phyloP scores from a whole-genome alignment of 768 basidiomycete genomes.

The Mycena rebaudengoi region DNA sequence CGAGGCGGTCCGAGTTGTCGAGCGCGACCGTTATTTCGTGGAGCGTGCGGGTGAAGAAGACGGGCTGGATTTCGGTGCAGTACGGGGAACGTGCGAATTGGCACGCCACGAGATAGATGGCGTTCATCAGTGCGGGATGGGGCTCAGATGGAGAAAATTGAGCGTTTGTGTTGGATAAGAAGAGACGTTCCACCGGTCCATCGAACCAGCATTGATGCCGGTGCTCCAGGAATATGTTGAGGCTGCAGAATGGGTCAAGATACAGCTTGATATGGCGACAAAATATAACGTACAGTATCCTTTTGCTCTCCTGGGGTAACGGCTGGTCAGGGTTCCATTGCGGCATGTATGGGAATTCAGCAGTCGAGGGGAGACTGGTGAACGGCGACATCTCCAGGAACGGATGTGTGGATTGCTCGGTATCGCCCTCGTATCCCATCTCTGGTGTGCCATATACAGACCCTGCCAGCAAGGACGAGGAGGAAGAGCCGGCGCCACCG shows the following conservation, averaged over 20 bases:
- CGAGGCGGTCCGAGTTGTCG: slow-evolving; percentile 60
- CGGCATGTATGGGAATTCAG: slow-evolving; percentile 32
- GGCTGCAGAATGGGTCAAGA: slow-evolving; percentile 40
- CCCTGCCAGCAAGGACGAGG: slow-evolving; percentile 19
- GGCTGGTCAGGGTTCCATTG: slow-evolving; percentile 36
- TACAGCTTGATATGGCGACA: neutral
- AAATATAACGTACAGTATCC: slow-evolving; percentile 44
- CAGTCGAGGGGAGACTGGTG: slow-evolving; percentile 16
- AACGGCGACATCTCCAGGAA: slow-evolving; percentile 30
- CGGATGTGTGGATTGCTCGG: slow-evolving; percentile 17
- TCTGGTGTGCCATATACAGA: slow-evolving; percentile 23
- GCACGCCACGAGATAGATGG: slow-evolving; percentile 68
- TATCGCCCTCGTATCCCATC: slow-evolving; percentile 14
- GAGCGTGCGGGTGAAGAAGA: slow-evolving; percentile 58
- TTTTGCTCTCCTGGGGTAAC: slow-evolving; percentile 45
- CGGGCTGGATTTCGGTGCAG: slow-evolving; percentile 52
- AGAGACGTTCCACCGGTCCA: slow-evolving; percentile 55
- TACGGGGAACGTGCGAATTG: slow-evolving; percentile 57
- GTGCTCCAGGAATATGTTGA: slow-evolving; percentile 64
- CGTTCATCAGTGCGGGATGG: slow-evolving; percentile 67
- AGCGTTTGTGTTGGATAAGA: slow-evolving; percentile 41
- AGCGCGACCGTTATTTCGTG: slow-evolving; percentile 62
- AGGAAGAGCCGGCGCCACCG: slow-evolving; percentile 24
- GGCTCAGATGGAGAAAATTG: slow-evolving; percentile 43
- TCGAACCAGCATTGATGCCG: slow-evolving; percentile 69